These are phyloP conservation scores for Pythium angustatum DNA, from an alignment of 352 stramenopile genomes.

Conservation along the genomic window DNA sequence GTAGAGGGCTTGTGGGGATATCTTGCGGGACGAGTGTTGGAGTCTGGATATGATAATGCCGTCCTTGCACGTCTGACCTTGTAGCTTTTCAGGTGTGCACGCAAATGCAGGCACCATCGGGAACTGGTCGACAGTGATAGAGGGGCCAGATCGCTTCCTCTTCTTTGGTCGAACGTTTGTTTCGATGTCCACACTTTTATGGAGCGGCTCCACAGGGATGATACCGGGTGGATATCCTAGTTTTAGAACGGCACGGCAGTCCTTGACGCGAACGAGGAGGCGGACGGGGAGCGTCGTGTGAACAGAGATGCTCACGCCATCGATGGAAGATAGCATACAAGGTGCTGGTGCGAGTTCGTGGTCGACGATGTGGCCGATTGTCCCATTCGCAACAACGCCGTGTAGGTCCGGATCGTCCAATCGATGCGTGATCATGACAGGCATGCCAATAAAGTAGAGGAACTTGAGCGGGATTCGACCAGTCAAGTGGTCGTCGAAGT, in stretches of 20 bases:
- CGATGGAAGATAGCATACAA: neutral
- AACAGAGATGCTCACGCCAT: neutral
- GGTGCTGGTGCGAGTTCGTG: neutral
- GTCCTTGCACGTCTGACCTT: slow-evolving; percentile 12
- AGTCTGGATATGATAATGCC: neutral
- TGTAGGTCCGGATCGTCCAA: neutral
- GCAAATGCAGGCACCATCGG: slow-evolving; percentile 3
- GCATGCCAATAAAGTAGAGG: slow-evolving; percentile 13
- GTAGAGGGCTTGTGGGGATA: slow-evolving; percentile 1
- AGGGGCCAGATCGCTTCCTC: neutral
- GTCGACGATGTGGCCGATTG: slow-evolving; percentile 3
- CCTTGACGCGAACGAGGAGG: neutral
- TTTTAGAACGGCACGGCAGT: neutral
- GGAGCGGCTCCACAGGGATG: slow-evolving; percentile 3
- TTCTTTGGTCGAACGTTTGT: neutral
- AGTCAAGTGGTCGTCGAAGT: slow-evolving; percentile 4
- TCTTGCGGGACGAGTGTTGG: neutral
- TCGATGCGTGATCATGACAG: slow-evolving; percentile 6
- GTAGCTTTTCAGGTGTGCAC: slow-evolving; percentile 12
- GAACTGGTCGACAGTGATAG: slow-evolving; percentile 6
- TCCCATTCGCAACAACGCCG: neutral
- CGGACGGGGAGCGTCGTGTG: neutral
- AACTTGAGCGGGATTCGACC: neutral
- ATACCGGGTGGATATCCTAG: neutral
- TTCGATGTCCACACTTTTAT: neutral